phyloP scores from a whole-genome alignment of 805 yeast genomes.

The Starmerella geochares region DNA sequence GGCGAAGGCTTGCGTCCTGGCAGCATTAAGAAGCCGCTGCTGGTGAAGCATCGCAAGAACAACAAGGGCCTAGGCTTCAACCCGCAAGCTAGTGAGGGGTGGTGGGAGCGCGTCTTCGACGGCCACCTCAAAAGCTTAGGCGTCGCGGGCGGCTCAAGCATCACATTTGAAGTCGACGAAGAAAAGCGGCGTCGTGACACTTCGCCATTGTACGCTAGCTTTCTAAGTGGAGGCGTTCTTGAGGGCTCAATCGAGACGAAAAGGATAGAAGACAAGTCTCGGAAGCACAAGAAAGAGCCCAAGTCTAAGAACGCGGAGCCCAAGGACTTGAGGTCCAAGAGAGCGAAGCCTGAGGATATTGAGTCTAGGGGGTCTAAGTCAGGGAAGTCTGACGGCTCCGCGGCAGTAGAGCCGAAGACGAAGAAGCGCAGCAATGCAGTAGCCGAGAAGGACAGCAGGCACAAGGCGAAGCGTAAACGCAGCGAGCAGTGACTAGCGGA shows the following conservation, averaged over 20 bases:
- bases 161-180: conserved; percentile 48
- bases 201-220: conserved; percentile 76
- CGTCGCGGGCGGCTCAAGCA: conserved; percentile 35
- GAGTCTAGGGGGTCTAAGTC: not conserved
- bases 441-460: no score
- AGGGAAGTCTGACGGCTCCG: not conserved
- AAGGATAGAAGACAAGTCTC: not conserved
- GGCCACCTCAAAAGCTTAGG: conserved; percentile 77
- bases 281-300: conserved; percentile 9
- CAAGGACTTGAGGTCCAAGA: not conserved
- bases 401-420: conserved; percentile 4
- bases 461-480: not conserved
- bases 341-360: not conserved
- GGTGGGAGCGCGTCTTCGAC: conserved; percentile 97
- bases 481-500: not conserved
- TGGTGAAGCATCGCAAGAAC: conserved; percentile 84
- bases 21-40: conserved; percentile 71
- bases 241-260: conserved; percentile 48
- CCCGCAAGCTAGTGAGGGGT: conserved; percentile 64
- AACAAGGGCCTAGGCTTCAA: conserved; percentile 81
- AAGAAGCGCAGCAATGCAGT: conserved; percentile 2
- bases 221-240: conserved; percentile 77
- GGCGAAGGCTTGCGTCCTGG: conserved; percentile 78
- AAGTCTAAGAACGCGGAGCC: not conserved
- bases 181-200: conserved; percentile 26